Percentiles rank a stretch among this genome's conserved stretches.
Evolutionary conservation across 177 flowering plant genomes (phyloP).

Genomic region (Viscum album): DNA sequence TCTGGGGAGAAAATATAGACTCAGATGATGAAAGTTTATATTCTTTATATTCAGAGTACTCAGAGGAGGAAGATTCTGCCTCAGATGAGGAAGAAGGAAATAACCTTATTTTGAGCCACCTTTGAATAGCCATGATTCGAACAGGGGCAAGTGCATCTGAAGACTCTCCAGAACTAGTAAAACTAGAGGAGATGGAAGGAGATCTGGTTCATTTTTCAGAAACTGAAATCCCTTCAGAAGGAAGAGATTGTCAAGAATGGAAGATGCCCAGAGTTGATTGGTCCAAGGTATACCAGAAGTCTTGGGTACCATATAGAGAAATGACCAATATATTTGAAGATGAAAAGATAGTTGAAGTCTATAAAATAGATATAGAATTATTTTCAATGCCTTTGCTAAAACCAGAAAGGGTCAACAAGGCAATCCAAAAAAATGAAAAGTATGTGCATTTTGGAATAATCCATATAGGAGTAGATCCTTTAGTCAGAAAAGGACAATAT

Average conservation of each 20-base stretch:
- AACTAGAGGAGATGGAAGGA: no score
- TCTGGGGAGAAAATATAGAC: no score
- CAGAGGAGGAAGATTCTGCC: no score
- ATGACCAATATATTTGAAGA: not conserved
- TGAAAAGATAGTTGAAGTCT: not conserved
- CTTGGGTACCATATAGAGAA: not conserved
- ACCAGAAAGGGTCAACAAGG: not conserved
- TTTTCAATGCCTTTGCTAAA: not conserved
- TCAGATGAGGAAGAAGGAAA: no score
- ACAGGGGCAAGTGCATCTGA: no score
- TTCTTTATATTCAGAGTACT: no score
- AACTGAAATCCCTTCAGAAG: no score
- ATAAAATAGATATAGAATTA: not conserved
- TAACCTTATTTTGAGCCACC: no score
- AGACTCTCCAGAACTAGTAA: no score
- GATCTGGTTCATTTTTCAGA: no score
- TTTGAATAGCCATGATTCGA: no score
- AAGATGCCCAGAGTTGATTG: not conserved
- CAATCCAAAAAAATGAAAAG: not conserved
- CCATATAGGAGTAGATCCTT: not conserved
- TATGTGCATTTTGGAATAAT: not conserved
- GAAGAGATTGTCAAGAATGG: not conserved
- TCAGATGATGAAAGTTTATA: no score
- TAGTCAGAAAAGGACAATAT: not conserved
- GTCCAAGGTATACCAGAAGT: not conserved